Evolutionary conservation across 2,329 filamentous ascomycete species (phyloP).

Genomic region (Hypoxylon sp.): DNA sequence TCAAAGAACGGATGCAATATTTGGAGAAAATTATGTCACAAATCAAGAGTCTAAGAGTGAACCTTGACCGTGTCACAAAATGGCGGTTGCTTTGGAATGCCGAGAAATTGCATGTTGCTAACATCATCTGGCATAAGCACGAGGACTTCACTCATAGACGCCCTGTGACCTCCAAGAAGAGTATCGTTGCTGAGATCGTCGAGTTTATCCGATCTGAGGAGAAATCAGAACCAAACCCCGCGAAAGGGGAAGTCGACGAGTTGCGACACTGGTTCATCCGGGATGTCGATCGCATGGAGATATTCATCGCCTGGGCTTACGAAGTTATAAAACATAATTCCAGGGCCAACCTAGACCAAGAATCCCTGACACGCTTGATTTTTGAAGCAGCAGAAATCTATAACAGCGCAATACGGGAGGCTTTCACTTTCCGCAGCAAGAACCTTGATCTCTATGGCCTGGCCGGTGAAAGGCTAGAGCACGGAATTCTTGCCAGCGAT

Average conservation of each 20-base stretch:
- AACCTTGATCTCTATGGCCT: slow-evolving; percentile 82
- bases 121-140: slow-evolving; percentile 84
- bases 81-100: slow-evolving; percentile 92
- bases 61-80: slow-evolving; percentile 76
- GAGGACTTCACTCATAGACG: slow-evolving; percentile 76
- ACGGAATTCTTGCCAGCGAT: slow-evolving; percentile 73
- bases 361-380: slow-evolving; percentile 68
- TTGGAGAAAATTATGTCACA: slow-evolving; percentile 82
- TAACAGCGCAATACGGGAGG: slow-evolving; percentile 78
- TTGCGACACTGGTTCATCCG: slow-evolving; percentile 90
- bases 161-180: slow-evolving; percentile 73
- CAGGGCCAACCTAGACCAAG: slow-evolving; percentile 71
- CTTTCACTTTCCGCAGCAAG: slow-evolving; percentile 78
- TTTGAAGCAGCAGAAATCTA: slow-evolving; percentile 77
- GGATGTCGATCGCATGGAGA: slow-evolving; percentile 79
- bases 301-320: slow-evolving; percentile 84
- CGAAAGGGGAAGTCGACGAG: slow-evolving; percentile 79
- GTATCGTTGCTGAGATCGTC: slow-evolving; percentile 81
- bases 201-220: slow-evolving; percentile 82
- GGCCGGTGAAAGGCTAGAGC: slow-evolving; percentile 73
- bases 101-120: slow-evolving; percentile 88
- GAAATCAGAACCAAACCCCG: slow-evolving; percentile 76
- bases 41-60: slow-evolving; percentile 75
- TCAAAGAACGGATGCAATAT: slow-evolving; percentile 79
- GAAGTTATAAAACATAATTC: slow-evolving; percentile 82